Percentiles rank a stretch among this genome's conserved stretches.
These are phyloP conservation scores for Aspergillus luchuensis DNA, from an alignment of 2,329 filamentous ascomycete genomes.

Conservation along the genomic window DNA sequence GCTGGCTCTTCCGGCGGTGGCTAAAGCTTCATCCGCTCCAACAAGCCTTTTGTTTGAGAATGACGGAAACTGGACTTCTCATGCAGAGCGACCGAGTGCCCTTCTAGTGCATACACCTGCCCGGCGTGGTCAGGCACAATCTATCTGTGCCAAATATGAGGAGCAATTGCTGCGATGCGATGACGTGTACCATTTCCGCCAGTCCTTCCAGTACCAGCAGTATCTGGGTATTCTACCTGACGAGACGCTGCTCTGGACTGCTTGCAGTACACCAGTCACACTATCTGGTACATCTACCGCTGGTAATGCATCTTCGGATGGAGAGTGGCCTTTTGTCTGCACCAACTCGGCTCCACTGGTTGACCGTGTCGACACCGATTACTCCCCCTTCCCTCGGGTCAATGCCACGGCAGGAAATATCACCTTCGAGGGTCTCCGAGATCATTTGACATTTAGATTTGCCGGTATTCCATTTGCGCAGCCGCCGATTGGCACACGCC, in stretches of 20 bases:
- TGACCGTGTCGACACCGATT: neutral
- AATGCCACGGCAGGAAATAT: neutral
- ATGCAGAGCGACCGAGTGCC: neutral
- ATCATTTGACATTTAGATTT: constrained; percentile 56
- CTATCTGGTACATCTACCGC: neutral
- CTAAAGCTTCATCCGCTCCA: neutral
- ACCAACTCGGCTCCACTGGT: neutral
- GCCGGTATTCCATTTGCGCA: constrained; percentile 50
- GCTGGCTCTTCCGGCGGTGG: neutral
- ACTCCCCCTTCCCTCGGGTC: neutral
- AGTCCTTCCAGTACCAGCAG: neutral
- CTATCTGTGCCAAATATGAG: neutral
- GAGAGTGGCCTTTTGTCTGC: neutral
- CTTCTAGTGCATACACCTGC: neutral
- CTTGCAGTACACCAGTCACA: neutral
- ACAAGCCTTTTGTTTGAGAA: neutral
- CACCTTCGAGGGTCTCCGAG: constrained; percentile 46
- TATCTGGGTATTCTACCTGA: neutral
- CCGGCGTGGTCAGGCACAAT: neutral
- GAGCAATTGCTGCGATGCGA: neutral
- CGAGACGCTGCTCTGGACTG: neutral
- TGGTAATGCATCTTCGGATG: neutral
- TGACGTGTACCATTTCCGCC: neutral
- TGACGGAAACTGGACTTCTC: neutral
- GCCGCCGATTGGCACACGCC: constrained; percentile 39